These are phyloP conservation scores for Cystoderma amianthinum DNA, from an alignment of 768 basidiomycete species.

Conservation along the genomic window DNA sequence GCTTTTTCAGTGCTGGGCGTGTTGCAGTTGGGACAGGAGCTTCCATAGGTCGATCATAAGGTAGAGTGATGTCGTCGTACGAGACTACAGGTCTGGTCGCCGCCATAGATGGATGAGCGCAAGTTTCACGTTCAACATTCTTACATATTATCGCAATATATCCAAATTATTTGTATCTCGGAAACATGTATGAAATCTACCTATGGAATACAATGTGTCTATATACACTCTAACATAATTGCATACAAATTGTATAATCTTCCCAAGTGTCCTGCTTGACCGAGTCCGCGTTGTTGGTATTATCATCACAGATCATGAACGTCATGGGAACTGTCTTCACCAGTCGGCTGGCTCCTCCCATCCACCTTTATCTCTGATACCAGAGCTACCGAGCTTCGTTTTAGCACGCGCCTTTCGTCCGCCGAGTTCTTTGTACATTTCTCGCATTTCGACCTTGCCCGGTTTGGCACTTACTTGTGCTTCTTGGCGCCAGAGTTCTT, in stretches of 20 bases:
- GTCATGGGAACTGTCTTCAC: too few species aligned
- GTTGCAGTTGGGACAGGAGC: conserved; percentile 1
- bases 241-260: too few species aligned
- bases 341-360: conserved; percentile 40
- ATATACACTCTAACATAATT: not conserved
- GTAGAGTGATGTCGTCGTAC: conserved; percentile 57
- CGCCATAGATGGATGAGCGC: too few species aligned
- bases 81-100: conserved; percentile 43
- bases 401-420: conserved; percentile 78
- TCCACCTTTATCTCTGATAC: conserved; percentile 72
- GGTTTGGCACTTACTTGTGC: conserved; percentile 47
- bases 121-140: too few species aligned
- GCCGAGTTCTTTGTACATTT: conserved; percentile 85
- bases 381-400: conserved; percentile 60
- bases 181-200: not conserved
- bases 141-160: too few species aligned
- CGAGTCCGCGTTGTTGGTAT: too few species aligned
- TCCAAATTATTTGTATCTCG: too few species aligned
- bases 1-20: conserved; percentile 47
- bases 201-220: not conserved
- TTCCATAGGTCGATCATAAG: conserved; percentile 18
- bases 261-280: too few species aligned
- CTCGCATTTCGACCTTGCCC: conserved; percentile 80
- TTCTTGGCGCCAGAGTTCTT: conserved; percentile 66
- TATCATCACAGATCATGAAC: too few species aligned